phyloP scores from a whole-genome alignment of 345 rosid genomes.

The Syzygium aqueum region DNA sequence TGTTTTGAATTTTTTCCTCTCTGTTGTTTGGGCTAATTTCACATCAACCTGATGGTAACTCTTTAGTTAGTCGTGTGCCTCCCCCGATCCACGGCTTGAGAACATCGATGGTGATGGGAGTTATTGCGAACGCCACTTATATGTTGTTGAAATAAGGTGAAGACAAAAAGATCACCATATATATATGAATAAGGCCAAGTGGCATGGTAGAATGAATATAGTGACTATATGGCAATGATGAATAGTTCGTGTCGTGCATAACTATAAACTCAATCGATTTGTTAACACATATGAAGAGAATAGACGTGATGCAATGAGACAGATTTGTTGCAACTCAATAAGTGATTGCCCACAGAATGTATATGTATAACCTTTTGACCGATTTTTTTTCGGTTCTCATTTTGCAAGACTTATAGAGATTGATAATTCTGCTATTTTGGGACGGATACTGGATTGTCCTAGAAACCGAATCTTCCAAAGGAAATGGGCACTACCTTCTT shows the following conservation, averaged over 20 bases:
- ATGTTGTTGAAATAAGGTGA: no score
- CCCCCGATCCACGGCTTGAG: neutral
- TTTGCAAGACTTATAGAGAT: neutral
- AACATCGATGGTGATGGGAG: neutral
- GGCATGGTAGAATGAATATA: neutral
- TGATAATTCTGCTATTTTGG: neutral
- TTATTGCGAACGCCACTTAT: neutral
- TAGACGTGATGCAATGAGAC: neutral
- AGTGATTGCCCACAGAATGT: neutral
- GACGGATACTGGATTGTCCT: no score
- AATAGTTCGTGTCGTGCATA: neutral
- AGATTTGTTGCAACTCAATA: neutral
- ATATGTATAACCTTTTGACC: neutral
- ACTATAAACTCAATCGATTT: neutral
- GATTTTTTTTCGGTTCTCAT: neutral
- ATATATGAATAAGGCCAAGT: neutral
- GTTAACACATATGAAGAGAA: neutral
- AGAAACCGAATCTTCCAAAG: no score
- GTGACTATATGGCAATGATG: neutral
- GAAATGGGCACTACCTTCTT: no score
- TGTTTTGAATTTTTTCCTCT: neutral
- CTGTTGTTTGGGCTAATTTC: neutral
- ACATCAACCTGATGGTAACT: neutral
- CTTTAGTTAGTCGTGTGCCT: neutral
- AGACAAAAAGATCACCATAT: neutral